These are phyloP conservation scores for Paramyrothecium roridum DNA, from an alignment of 2,329 filamentous ascomycete species.

Conservation along the genomic window DNA sequence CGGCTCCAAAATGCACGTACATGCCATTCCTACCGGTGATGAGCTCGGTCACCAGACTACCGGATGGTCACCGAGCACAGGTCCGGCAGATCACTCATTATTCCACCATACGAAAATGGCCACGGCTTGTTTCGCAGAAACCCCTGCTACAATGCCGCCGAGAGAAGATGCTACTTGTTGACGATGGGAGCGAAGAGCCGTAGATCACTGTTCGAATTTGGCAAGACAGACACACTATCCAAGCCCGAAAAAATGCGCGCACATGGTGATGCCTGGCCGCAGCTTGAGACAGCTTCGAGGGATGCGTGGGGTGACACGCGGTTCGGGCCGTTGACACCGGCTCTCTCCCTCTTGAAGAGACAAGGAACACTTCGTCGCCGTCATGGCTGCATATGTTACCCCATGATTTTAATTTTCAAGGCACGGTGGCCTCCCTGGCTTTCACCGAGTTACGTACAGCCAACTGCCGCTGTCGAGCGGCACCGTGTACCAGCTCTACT, in stretches of 20 bases:
- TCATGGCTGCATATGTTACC: slow-evolving; percentile 1
- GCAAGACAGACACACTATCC: background rate
- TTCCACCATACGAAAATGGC: too few species aligned
- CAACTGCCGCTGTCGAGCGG: background rate
- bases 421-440: background rate
- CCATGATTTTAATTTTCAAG: slow-evolving; percentile 1
- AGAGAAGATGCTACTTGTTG: too few species aligned
- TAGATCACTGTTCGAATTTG: background rate
- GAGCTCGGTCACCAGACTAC: too few species aligned
- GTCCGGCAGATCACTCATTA: too few species aligned
- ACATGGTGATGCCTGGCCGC: background rate
- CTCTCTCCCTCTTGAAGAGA: background rate
- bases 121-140: too few species aligned
- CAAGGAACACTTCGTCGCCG: background rate
- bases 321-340: slow-evolving; percentile 17
- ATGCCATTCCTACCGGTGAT: too few species aligned
- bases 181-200: background rate
- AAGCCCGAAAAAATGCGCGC: background rate
- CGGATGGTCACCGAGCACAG: too few species aligned
- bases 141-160: too few species aligned
- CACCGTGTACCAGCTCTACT: background rate
- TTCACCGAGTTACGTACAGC: background rate
- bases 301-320: slow-evolving; percentile 11
- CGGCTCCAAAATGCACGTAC: too few species aligned
- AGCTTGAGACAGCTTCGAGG: background rate